Evolutionary conservation across 163 green algal genomes (phyloP).

Genomic region (Scenedesmus sp.): DNA sequence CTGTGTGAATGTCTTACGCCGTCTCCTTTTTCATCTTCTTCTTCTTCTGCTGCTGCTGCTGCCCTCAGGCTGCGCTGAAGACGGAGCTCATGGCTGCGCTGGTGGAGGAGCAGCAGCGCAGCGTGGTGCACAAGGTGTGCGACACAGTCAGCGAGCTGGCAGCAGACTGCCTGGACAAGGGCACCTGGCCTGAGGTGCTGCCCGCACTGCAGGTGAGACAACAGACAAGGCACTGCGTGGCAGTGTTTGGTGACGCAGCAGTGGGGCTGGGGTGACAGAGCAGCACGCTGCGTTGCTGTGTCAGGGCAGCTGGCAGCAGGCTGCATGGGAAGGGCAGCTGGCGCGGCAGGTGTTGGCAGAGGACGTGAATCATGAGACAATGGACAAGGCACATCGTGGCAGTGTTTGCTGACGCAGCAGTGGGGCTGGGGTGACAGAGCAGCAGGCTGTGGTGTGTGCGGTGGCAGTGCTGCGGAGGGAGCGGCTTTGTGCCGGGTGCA

Average conservation of each 20-base stretch:
- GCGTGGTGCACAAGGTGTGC: conserved; percentile 88
- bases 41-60: neutral
- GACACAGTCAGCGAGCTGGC: conserved; percentile 92
- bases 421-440: too few species aligned
- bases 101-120: conserved; percentile 80
- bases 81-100: conserved; percentile 88
- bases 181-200: conserved; percentile 94
- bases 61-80: conserved; percentile 80
- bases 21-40: neutral
- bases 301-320: conserved; percentile 62
- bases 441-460: too few species aligned
- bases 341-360: neutral
- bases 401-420: too few species aligned
- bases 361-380: too few species aligned
- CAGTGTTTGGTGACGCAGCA: too few species aligned
- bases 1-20: neutral
- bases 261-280: too few species aligned
- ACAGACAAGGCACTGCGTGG: too few species aligned
- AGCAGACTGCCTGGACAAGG: conserved; percentile 70
- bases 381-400: too few species aligned
- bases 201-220: conserved; percentile 77
- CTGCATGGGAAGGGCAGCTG: conserved; percentile 66
- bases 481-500: too few species aligned
- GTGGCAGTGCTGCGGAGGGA: too few species aligned
- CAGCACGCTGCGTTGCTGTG: too few species aligned